Evolutionary conservation across 306 rosid genomes (phyloP).

Genomic region (Rubus parviflorus): DNA sequence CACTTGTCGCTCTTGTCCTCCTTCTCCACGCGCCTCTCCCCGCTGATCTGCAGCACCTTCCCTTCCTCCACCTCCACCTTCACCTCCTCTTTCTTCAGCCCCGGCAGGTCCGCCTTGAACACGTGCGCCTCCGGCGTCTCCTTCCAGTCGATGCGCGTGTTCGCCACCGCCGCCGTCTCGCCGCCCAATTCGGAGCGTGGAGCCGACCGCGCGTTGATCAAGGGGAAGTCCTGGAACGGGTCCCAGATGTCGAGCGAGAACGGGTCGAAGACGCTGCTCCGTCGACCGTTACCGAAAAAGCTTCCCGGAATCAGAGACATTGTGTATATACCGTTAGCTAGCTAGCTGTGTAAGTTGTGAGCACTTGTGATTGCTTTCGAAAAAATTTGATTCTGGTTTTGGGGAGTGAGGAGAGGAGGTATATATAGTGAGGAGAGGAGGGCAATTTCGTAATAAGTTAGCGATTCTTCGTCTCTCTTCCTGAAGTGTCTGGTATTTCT

Average conservation of each 20-base stretch:
- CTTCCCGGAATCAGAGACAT: conserved; percentile 30
- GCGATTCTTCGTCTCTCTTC: neutral
- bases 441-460: neutral
- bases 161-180: conserved; percentile 37
- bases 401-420: neutral
- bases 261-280: conserved; percentile 35
- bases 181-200: neutral
- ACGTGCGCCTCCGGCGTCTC: conserved; percentile 41
- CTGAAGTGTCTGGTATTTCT: neutral
- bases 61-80: conserved; percentile 42
- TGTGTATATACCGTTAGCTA: neutral
- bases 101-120: conserved; percentile 42
- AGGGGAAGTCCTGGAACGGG: conserved; percentile 24
- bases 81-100: conserved; percentile 37
- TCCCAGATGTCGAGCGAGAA: conserved; percentile 34
- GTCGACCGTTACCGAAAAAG: conserved; percentile 23
- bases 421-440: neutral
- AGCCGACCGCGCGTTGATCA: conserved; percentile 2
- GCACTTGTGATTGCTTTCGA: neutral
- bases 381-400: neutral
- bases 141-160: conserved; percentile 40
- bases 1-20: conserved; percentile 39
- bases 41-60: conserved; percentile 32
- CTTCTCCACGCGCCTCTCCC: conserved; percentile 30
- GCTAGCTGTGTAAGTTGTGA: neutral